Evolutionary conservation across 352 stramenopile species (phyloP), one percentile per base, ranked within the genome.

Genomic region (Phytophthora palmivora): DNA sequence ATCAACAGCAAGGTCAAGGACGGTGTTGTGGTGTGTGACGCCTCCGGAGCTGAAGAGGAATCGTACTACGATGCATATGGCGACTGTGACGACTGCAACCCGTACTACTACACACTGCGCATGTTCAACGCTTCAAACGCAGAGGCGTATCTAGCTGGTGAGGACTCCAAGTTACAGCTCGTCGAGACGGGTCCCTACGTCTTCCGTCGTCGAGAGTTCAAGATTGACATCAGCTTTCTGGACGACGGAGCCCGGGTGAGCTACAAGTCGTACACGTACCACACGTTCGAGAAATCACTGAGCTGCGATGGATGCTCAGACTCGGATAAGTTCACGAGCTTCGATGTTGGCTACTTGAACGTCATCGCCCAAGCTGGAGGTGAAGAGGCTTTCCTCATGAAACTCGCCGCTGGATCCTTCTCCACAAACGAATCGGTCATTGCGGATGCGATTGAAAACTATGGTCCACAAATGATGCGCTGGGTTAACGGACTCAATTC

Each of bases 401-500:
- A 50, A 18, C 61, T 91, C 6, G 57, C 79, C 6, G 67, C 75
- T 2, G 79, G 78, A 4, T 84, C 79, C 28, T 90, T 82, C 59
- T 77, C 69, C 4, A 47, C 44, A 3, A 78, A 68, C 18, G 58
- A 49, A 24, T 58, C 63, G 3, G 39, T 70, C 9, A 65, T 74
- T 36, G 52, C 42, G 2, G 53, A 64, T 1, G 64, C 76, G 16
- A 70, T 89, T 28, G 30, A 54, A 0, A 56, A 62, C 30, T 82
- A 87, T 63, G 73, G 72, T 15, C 24, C 58, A 41, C 74, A 84
- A 55, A 84, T 92, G 59, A 90, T 92, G 82, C 72, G 73, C 38
- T 91, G 77, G 79, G 60, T 89, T n/a, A 91, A 91, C 50, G 84
- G 82, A 0, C 76, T 91, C 66, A 93, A 93, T 65, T 93, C 84